A percentile compares a stretch with the other conserved stretches of the same genome.
phyloP scores from a whole-genome alignment of 306 rosid genomes.

The Neltuma alba region DNA sequence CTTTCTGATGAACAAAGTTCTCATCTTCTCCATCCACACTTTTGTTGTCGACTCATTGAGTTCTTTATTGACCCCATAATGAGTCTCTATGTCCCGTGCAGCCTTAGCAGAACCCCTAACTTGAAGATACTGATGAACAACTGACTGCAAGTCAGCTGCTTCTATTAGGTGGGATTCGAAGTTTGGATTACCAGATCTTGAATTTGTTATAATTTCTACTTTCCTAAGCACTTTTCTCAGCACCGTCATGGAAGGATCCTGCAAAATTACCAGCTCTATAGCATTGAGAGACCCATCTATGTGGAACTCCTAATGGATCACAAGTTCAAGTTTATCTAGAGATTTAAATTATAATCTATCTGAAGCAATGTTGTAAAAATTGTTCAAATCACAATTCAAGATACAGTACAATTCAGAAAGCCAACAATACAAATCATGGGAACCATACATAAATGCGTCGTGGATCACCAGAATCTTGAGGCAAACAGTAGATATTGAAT shows the following conservation, averaged over 20 bases:
- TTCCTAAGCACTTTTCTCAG: conserved; percentile 79
- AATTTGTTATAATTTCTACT: conserved; percentile 68
- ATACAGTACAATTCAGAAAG: background rate
- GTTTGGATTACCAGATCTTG: conserved; percentile 85
- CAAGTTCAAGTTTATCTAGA: background rate
- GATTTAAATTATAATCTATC: background rate
- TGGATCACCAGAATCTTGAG: background rate
- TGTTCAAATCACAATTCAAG: background rate
- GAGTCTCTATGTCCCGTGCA: conserved; percentile 68
- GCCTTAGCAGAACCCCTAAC: conserved; percentile 78
- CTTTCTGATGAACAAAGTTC: conserved; percentile 83
- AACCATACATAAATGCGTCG: background rate
- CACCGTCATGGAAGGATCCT: conserved; percentile 87
- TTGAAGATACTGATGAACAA: conserved; percentile 78
- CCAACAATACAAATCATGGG: background rate
- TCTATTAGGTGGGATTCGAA: conserved; percentile 84
- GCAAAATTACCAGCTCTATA: conserved; percentile 25
- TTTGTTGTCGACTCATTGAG: conserved; percentile 68
- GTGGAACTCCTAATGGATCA: background rate
- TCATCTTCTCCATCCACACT: conserved; percentile 95
- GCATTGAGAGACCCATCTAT: background rate
- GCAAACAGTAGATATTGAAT: background rate
- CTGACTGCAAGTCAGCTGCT: conserved; percentile 77
- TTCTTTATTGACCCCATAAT: conserved; percentile 74
- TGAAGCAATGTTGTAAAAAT: background rate